These are phyloP conservation scores for Parsonsia alboflavescens DNA, from an alignment of 257 asterid genomes.

Conservation along the genomic window DNA sequence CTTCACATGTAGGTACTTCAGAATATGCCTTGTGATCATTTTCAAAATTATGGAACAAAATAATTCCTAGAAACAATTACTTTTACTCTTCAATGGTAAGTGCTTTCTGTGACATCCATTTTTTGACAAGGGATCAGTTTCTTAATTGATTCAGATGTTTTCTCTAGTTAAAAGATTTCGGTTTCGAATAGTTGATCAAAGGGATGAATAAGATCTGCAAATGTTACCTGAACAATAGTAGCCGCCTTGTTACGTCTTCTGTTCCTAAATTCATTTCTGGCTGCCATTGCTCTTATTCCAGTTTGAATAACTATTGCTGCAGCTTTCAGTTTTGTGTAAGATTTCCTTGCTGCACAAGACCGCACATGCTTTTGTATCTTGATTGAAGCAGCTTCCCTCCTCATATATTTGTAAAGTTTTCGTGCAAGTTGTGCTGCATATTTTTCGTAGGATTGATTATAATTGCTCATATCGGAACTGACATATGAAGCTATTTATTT, in stretches of 20 bases:
- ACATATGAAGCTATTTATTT: not conserved
- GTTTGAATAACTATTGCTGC: slow-evolving; percentile 78
- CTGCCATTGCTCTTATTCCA: slow-evolving; percentile 83
- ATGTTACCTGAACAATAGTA: slow-evolving; percentile 62
- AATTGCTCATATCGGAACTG: not conserved
- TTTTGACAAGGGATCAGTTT: not conserved
- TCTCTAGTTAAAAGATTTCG: not conserved
- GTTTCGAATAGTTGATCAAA: not conserved
- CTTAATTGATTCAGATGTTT: not conserved
- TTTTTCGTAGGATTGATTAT: slow-evolving; percentile 7
- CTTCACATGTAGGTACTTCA: not conserved
- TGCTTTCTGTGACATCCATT: not conserved
- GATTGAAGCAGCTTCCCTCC: slow-evolving; percentile 82
- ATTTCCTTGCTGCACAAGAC: slow-evolving; percentile 57
- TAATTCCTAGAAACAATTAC: not conserved
- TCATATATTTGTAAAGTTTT: slow-evolving; percentile 57
- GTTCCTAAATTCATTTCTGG: slow-evolving; percentile 63
- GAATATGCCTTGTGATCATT: not conserved
- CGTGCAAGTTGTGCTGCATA: slow-evolving; percentile 71
- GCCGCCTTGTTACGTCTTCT: slow-evolving; percentile 79
- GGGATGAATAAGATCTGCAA: not conserved
- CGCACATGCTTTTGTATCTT: slow-evolving; percentile 79
- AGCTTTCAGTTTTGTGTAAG: slow-evolving; percentile 50
- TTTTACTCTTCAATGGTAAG: not conserved
- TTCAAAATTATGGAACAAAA: not conserved